phyloP scores from a whole-genome alignment of 371 early-diverging fungal species.

The Actinomortierella ambigua region DNA sequence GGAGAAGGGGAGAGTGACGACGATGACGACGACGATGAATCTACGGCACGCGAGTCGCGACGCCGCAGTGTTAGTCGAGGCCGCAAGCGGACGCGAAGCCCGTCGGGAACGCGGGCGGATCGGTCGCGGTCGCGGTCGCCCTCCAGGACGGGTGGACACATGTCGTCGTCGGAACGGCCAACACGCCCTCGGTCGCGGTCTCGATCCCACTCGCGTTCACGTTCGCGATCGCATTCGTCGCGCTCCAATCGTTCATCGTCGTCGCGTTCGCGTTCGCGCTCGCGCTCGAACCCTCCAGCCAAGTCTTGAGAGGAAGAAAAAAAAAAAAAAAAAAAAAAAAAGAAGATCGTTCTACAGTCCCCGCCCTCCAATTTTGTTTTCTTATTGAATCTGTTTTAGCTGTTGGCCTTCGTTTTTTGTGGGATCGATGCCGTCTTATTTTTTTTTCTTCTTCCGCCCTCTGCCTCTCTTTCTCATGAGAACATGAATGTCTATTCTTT shows the following conservation, averaged over 20 bases:
- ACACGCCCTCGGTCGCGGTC: slow-evolving; percentile 1
- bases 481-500: slow-evolving; percentile 6
- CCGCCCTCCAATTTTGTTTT: too few species aligned
- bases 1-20: not conserved
- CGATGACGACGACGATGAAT: slow-evolving; percentile 20
- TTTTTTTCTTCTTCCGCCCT: too few species aligned
- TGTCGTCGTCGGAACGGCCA: not conserved
- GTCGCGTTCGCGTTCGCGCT: not conserved
- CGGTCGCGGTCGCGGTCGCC: slow-evolving; percentile 16
- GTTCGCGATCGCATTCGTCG: not conserved
- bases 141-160: not conserved
- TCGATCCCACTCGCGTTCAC: not conserved
- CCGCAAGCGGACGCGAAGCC: slow-evolving; percentile 13
- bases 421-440: too few species aligned
- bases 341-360: too few species aligned
- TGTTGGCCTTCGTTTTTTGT: too few species aligned
- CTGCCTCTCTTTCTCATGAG: not conserved
- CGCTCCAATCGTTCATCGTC: not conserved
- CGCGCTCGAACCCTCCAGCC: not conserved
- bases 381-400: too few species aligned
- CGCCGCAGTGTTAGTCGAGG: not conserved
- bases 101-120: too few species aligned
- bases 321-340: too few species aligned
- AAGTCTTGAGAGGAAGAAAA: too few species aligned
- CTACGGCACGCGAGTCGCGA: not conserved